phyloP scores from a whole-genome alignment of 2,329 filamentous ascomycete species.

The Fusarium papillatum region DNA sequence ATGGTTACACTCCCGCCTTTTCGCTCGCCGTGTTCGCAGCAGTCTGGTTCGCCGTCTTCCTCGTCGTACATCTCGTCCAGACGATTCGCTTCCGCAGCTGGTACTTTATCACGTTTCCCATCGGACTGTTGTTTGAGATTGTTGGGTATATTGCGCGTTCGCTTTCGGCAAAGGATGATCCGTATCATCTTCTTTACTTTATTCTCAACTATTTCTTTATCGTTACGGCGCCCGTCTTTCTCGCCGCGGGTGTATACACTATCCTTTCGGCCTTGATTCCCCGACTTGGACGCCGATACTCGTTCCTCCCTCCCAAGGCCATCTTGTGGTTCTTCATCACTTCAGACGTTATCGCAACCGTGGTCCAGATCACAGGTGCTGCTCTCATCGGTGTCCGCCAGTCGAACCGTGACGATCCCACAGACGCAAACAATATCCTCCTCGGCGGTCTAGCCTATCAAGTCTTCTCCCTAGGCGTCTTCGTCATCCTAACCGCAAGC shows the following conservation, averaged over 20 bases:
- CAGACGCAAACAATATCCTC: constrained; percentile 66
- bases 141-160: constrained; percentile 63
- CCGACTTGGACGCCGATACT: constrained; percentile 56
- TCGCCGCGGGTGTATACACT: constrained; percentile 69
- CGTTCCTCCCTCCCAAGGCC: constrained; percentile 58
- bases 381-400: constrained; percentile 65
- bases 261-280: constrained; percentile 64
- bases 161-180: constrained; percentile 62
- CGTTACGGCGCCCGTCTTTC: constrained; percentile 70
- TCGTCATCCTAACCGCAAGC: constrained; percentile 57
- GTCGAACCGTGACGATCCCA: constrained; percentile 63
- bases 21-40: constrained; percentile 58
- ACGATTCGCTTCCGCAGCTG: constrained; percentile 55
- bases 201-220: constrained; percentile 73
- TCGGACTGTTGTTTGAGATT: constrained; percentile 62
- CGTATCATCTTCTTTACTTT: constrained; percentile 68
- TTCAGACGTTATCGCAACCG: constrained; percentile 65
- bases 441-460: constrained; percentile 68
- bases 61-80: constrained; percentile 53
- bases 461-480: constrained; percentile 63
- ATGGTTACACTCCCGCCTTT: constrained; percentile 63
- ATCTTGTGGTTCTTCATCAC: constrained; percentile 68
- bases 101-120: constrained; percentile 61
- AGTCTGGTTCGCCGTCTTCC: constrained; percentile 57
- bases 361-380: constrained; percentile 67